Conservation (phyloP, 2,329 filamentous ascomycete species). For the Immersiporthe knoxdaviesiana region DNA sequence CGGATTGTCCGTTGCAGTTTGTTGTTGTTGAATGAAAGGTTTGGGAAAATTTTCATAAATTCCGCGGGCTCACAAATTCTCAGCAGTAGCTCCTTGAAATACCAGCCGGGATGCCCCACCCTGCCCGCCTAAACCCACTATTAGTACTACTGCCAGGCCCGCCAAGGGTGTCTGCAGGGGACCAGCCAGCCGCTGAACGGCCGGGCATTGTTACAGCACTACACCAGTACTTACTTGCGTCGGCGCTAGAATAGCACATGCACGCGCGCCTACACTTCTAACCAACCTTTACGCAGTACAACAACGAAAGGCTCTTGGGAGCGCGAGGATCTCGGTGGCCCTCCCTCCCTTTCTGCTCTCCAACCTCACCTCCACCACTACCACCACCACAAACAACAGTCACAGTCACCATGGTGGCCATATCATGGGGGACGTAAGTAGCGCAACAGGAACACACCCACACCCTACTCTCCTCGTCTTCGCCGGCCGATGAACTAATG, state of each 20-base stretch:
- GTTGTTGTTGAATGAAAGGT: background rate
- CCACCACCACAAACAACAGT: background rate
- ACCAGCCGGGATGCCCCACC: background rate
- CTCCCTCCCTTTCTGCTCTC: background rate
- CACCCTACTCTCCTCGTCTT: background rate
- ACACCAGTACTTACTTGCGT: background rate
- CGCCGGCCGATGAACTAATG: constrained; percentile 12
- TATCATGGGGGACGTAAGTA: constrained; percentile 55
- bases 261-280: background rate
- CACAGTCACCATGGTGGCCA: constrained; percentile 37
- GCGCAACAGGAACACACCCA: background rate
- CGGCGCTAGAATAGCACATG: background rate
- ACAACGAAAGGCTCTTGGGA: background rate
- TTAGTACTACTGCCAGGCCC: background rate
- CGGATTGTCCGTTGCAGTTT: background rate
- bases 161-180: constrained; percentile 5
- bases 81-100: background rate
- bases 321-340: constrained; percentile 8
- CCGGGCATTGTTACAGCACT: background rate
- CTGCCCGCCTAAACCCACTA: background rate
- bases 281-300: too few relatives aligned
- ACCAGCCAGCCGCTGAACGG: background rate
- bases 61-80: constrained; percentile 3
- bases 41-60: constrained; percentile 2
- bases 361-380: background rate